A percentile compares a stretch with the other conserved stretches of the same genome.
Evolutionary conservation across 2,329 filamentous ascomycete species (phyloP).

Genomic region (Colletotrichum sojae): DNA sequence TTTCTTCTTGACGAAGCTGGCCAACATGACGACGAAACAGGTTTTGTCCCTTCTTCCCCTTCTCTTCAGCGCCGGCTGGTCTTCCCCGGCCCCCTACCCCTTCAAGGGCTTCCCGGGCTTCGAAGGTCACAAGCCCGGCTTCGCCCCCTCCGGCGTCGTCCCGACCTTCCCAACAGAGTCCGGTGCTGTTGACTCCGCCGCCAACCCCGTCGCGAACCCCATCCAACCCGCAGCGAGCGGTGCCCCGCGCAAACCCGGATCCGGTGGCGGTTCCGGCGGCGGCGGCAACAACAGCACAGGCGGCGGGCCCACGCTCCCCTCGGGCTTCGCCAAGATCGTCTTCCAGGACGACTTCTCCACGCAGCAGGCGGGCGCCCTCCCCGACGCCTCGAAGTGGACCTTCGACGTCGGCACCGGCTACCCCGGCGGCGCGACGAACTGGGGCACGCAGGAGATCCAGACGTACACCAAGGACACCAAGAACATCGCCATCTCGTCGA

Average conservation of each 20-base stretch:
- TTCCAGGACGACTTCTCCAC: conserved; percentile 50
- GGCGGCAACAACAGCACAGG: conserved; percentile 1
- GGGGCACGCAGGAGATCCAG: conserved; percentile 65
- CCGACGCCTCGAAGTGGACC: conserved; percentile 58
- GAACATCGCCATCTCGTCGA: conserved; percentile 58
- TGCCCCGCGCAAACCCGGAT: background rate
- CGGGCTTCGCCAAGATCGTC: conserved; percentile 43
- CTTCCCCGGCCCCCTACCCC: conserved; percentile 23
- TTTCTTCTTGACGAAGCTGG: conserved; percentile 11
- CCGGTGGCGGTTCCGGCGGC: background rate
- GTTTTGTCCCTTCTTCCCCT: conserved; percentile 32
- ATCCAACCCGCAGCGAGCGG: background rate
- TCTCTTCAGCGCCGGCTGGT: conserved; percentile 30
- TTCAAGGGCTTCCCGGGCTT: conserved; percentile 1
- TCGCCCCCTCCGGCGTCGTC: conserved; percentile 1
- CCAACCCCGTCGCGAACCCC: background rate
- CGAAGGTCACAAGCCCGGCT: conserved; percentile 12
- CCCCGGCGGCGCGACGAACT: conserved; percentile 59
- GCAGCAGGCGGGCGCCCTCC: conserved; percentile 48
- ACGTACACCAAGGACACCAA: conserved; percentile 56
- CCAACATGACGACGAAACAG: conserved; percentile 34
- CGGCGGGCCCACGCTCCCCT: conserved; percentile 30
- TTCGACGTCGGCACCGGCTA: conserved; percentile 61
- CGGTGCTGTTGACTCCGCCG: background rate
- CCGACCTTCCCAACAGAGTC: background rate